Conservation (phyloP, 1,284 basidiomycete species). For the Fomitopsis schrenkii region DNA sequence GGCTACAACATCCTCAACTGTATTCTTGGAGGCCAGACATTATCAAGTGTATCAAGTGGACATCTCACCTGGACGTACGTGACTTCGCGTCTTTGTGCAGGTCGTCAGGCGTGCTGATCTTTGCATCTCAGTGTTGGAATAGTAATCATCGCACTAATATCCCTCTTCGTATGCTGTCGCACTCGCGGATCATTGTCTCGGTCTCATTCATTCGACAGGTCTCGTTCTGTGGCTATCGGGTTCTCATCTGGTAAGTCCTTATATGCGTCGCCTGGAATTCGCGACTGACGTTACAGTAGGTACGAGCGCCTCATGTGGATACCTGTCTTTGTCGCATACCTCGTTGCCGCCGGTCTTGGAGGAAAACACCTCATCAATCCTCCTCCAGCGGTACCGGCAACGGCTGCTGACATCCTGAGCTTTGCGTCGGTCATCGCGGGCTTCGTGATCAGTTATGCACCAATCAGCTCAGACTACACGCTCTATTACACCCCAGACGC, state of each 20-base stretch:
- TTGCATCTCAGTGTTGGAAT: constrained; percentile 72
- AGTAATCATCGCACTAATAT: constrained; percentile 77
- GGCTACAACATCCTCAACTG: constrained; percentile 73
- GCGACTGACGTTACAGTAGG: constrained; percentile 29
- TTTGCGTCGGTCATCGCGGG: constrained; percentile 73
- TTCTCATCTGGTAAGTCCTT: constrained; percentile 57
- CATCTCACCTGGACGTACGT: constrained; percentile 64
- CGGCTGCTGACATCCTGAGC: constrained; percentile 48
- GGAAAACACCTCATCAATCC: constrained; percentile 56
- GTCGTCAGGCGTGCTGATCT: neutral
- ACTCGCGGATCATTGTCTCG: no score
- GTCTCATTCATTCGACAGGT: constrained; percentile 35
- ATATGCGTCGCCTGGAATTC: constrained; percentile 1
- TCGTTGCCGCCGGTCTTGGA: constrained; percentile 73
- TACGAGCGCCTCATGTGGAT: constrained; percentile 78
- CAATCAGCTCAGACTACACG: constrained; percentile 71
- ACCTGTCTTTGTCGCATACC: constrained; percentile 73
- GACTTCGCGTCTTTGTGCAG: neutral
- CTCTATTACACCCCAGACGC: constrained; percentile 58
- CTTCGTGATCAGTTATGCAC: constrained; percentile 66
- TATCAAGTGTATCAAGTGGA: constrained; percentile 63
- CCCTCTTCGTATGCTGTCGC: constrained; percentile 57
- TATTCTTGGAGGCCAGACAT: constrained; percentile 73
- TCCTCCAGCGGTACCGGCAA: constrained; percentile 43
- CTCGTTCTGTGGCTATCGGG: constrained; percentile 76